Evolutionary conservation across 176 grass and related monocot species (phyloP), one percentile per base, ranked within the genome.

Genomic region (Carex myosuroides): DNA sequence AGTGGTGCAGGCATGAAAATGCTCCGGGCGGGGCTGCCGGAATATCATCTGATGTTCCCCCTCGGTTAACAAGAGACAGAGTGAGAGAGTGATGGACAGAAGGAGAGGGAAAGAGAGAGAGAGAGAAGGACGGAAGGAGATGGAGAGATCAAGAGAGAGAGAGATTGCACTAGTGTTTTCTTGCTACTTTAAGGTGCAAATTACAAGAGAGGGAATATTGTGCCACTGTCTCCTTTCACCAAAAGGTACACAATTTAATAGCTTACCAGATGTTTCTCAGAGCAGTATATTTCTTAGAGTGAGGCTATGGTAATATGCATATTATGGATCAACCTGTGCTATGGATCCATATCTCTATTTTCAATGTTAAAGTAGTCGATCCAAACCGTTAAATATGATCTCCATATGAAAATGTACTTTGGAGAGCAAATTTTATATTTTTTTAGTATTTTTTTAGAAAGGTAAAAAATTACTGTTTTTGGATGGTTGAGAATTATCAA

Each of bases 1-100:
- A 55, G 62, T 83, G 81, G 81, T 83, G 63, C 81, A 83, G 81
- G 81, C 81, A 83, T 83, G 62, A 29, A 81, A 53, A 48, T 48
- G 42, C 21, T 48, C 81, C 81, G 62, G 55, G 61, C 5, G 81
- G 81, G 81, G 33, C 57, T 66, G 62, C 42, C 14, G 2, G 42
- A 66, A 66, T 81, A 57, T 60, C 10, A 81, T 81, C 53, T 64
- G 60, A 81, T 81, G 79, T 64, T 30, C 64, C 80, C 81, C 58
- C 18, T 69, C 62, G 81, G 81, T 54, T 82, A 78, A 57, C 50
- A 13, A 73, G 42, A 57, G 73, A 44, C 68, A 71, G 39, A 46
- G 73, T 8, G 11, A 74, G n/a, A n/a, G 30, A 68, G 64, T 17
- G 13, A 64, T 22, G 22, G 21, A 64, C 10, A 3, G 62, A 64